Evolutionary conservation across 2,329 filamentous ascomycete genomes (phyloP), one percentile per base, ranked within the genome.

Genomic region (Phialocephala sp.): DNA sequence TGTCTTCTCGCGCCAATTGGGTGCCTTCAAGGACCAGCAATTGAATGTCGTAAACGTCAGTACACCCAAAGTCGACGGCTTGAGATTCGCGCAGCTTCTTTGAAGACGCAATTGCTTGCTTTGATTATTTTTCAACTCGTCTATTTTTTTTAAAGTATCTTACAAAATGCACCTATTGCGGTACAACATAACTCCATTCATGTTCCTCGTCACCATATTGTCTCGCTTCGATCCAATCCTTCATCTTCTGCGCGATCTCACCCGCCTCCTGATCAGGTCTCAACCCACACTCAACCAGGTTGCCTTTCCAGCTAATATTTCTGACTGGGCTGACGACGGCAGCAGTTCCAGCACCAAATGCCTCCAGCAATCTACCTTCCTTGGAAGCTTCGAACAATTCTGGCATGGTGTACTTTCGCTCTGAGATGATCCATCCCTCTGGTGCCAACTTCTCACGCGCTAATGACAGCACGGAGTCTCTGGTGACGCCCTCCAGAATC

Each of bases 121-220:
- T 43, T 60, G 20, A 43, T 37, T 39, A 32, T 32, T 36, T 47
- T 47, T 36, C 32, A 37, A 24, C 20, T 45, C 43, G n/a, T 60
- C 54, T 62, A 36, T 65, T n/a, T 54, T 65, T n/a, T 54, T 64
- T 54, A 14, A 41, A 15, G 9, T 50, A 62, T 59, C 61, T n/a
- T 39, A 60, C 56, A 60, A 35, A 4, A 36, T 32, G n/a, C 14
- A 22, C 22, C 61, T 66, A 67, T 55, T 73, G 67, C 60, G 72
- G 72, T 12, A 76, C 72, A 61, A 75, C 71, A 73, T 89, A 89
- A 84, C 94, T 97, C 95, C 95, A 99, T 71, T 89, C 85, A 78
- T 97, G 93, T 77, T 92, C 87, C 79, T 94, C 91, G 70, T 97
- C 94, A 69, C 95, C 95, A 77, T 98, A 97, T 82, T 98, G 94